Conservation (phyloP, 306 rosid species). For the Rubus parviflorus region DNA sequence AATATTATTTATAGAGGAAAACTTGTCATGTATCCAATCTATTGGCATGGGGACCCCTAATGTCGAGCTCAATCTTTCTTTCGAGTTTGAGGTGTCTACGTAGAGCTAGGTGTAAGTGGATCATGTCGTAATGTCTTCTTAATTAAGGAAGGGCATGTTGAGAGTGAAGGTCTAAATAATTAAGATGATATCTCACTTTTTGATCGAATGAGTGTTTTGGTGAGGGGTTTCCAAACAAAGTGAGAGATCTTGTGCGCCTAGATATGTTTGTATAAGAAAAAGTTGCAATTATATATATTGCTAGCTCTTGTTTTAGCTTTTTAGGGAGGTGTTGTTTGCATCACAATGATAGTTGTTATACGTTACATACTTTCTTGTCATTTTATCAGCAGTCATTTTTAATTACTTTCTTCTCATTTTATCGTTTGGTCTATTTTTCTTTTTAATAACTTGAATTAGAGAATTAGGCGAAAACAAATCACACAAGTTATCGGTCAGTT, state of each 20-base stretch:
- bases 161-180: slow-evolving; percentile 1
- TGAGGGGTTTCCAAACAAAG: not conserved
- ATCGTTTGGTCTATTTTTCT: too few species aligned
- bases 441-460: too few species aligned
- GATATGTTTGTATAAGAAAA: too few species aligned
- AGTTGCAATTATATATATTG: too few species aligned
- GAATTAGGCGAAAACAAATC: too few species aligned
- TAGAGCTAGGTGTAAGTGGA: not conserved
- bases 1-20: not conserved
- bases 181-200: not conserved
- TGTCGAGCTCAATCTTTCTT: not conserved
- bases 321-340: too few species aligned
- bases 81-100: not conserved
- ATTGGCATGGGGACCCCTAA: not conserved
- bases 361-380: too few species aligned
- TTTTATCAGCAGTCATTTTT: too few species aligned
- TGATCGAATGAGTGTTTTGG: not conserved
- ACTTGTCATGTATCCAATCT: not conserved
- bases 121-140: not conserved
- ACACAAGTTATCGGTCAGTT: too few species aligned
- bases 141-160: slow-evolving; percentile 3
- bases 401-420: too few species aligned
- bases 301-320: too few species aligned
- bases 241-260: not conserved
- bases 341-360: too few species aligned